Conservation (phyloP, 768 basidiomycete species). For the Panaeolus cyanescens region DNA sequence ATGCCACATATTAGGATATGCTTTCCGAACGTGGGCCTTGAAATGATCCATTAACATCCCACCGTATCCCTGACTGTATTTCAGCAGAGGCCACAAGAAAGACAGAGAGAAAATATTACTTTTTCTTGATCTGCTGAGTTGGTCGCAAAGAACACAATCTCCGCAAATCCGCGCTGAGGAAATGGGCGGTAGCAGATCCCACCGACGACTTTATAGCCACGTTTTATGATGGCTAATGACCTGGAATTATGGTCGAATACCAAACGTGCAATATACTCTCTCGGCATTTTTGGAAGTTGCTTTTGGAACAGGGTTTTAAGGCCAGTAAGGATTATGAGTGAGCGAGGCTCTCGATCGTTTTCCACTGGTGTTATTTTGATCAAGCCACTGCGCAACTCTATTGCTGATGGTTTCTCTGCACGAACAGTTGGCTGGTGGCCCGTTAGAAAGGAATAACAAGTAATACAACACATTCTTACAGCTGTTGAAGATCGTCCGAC, state of each 20-base stretch:
- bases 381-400: constrained; percentile 80
- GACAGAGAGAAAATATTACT: constrained; percentile 44
- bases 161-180: constrained; percentile 91
- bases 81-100: background rate
- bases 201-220: constrained; percentile 93
- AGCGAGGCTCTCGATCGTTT: constrained; percentile 76
- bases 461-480: constrained; percentile 35
- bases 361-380: constrained; percentile 85
- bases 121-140: constrained; percentile 97
- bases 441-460: constrained; percentile 9
- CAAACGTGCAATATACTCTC: constrained; percentile 95
- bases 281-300: constrained; percentile 98
- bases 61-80: constrained; percentile 79
- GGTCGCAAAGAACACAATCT: constrained; percentile 98
- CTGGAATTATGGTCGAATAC: constrained; percentile 95
- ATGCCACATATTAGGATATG: constrained; percentile 87
- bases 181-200: constrained; percentile 98
- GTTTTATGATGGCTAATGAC: constrained; percentile 90
- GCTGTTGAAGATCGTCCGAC: constrained; percentile 43
- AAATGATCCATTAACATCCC: constrained; percentile 98
- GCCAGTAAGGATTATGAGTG: constrained; percentile 87
- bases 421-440: constrained; percentile 49
- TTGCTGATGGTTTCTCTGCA: constrained; percentile 75
- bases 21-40: constrained; percentile 86
- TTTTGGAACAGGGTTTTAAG: constrained; percentile 96